A percentile compares a stretch with the other conserved stretches of the same genome.
These are phyloP conservation scores for Xylaria venustula DNA, from an alignment of 495 filamentous ascomycete species.

Conservation along the genomic window DNA sequence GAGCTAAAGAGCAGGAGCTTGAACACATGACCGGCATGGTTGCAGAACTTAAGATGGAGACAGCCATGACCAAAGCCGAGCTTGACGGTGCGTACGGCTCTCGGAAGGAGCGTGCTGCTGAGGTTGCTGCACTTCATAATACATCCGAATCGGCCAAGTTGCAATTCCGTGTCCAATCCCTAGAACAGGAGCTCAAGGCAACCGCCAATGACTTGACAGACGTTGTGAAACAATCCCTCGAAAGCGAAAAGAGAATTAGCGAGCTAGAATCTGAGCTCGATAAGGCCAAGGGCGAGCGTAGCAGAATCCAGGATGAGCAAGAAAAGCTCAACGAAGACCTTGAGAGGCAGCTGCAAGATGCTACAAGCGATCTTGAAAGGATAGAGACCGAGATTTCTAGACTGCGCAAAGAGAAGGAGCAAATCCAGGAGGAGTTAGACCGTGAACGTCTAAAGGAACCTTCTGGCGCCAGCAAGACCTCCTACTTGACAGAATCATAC, in stretches of 20 bases:
- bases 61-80: conserved; percentile 89
- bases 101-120: conserved; percentile 72
- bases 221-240: conserved; percentile 80
- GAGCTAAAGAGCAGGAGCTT: conserved; percentile 62
- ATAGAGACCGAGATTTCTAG: conserved; percentile 34
- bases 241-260: conserved; percentile 82
- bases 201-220: conserved; percentile 83
- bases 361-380: conserved; percentile 26
- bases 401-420: conserved; percentile 32
- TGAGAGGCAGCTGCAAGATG: conserved; percentile 27
- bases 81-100: conserved; percentile 90
- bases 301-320: conserved; percentile 37
- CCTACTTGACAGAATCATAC: conserved; percentile 33
- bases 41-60: conserved; percentile 82
- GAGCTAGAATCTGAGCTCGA: conserved; percentile 64
- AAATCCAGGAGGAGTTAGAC: conserved; percentile 45
- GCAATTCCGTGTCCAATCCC: conserved; percentile 56
- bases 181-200: conserved; percentile 77
- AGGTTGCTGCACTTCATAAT: conserved; percentile 66
- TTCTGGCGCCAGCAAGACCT: conserved; percentile 24
- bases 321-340: conserved; percentile 29
- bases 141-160: conserved; percentile 65
- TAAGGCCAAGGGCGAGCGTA: conserved; percentile 28
- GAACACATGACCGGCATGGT: conserved; percentile 76
- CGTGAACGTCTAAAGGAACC: conserved; percentile 38